Conservation (phyloP, 2,329 filamentous ascomycete species). For the Tolypocladium ovalisporum region DNA sequence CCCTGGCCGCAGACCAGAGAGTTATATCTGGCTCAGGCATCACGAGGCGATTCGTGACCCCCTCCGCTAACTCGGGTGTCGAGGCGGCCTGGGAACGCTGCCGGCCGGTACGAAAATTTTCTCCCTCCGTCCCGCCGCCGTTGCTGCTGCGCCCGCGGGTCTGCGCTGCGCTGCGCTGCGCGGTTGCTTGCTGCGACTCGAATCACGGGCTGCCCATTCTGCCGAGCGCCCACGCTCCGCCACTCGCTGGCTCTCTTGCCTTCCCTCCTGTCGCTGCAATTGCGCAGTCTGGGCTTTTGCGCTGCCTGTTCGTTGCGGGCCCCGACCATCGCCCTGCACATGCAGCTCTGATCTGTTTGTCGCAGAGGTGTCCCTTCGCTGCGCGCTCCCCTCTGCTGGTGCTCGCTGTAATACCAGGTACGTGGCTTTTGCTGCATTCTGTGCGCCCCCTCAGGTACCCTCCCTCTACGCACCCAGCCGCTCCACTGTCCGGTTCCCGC, state of each 20-base stretch:
- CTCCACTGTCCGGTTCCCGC: not conserved
- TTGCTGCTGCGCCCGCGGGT: not conserved
- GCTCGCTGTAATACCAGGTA: not conserved
- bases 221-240: not conserved
- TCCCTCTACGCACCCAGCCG: not conserved
- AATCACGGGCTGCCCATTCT: not conserved
- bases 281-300: not conserved
- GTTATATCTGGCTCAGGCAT: constrained; percentile 4
- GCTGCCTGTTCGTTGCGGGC: not conserved
- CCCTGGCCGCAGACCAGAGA: constrained; percentile 5
- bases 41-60: constrained; percentile 4
- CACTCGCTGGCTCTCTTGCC: not conserved
- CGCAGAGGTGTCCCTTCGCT: not conserved
- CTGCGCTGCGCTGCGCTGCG: not conserved
- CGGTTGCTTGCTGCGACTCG: not conserved
- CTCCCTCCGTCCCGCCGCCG: constrained; percentile 6
- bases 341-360: not conserved
- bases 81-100: constrained; percentile 6
- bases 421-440: not conserved
- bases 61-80: constrained; percentile 3
- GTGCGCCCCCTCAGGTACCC: not conserved
- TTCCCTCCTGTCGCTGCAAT: not conserved
- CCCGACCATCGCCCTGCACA: not conserved
- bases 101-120: constrained; percentile 21
- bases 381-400: not conserved